phyloP scores from a whole-genome alignment of 257 asterid species.

The Solanum chilense region DNA sequence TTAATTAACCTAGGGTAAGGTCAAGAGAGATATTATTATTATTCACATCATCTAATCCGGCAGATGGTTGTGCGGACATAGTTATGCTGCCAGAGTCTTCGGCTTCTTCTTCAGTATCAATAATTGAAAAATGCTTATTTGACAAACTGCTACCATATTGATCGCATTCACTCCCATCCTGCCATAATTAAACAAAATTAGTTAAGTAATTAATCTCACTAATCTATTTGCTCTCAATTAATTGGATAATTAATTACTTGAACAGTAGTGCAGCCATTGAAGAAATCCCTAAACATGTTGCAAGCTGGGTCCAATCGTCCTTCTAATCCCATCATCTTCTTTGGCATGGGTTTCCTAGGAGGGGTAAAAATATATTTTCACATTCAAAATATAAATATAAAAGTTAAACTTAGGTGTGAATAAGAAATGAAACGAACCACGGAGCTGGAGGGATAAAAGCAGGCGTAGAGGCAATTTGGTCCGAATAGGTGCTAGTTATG shows the following conservation, averaged over 20 bases:
- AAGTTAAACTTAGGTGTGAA: not conserved
- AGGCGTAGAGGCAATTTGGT: not conserved
- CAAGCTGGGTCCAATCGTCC: not conserved
- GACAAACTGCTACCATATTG: not conserved
- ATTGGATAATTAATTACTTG: constrained; percentile 1
- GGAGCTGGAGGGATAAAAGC: not conserved
- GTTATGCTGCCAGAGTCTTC: not conserved
- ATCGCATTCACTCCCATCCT: not conserved
- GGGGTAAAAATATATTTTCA: not conserved
- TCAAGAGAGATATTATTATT: constrained; percentile 34
- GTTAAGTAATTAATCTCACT: not conserved
- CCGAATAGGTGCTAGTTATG: not conserved
- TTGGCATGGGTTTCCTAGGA: not conserved
- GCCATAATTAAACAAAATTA: not conserved
- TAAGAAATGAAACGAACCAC: not conserved
- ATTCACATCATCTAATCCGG: not conserved
- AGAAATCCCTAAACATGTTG: constrained; percentile 23
- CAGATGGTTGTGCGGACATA: not conserved
- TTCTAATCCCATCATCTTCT: not conserved
- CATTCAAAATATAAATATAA: not conserved
- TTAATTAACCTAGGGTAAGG: constrained; percentile 38
- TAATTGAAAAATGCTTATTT: not conserved
- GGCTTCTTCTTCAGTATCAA: not conserved
- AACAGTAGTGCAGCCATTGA: not conserved
- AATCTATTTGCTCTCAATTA: not conserved